A percentile compares a stretch with the other conserved stretches of the same genome.
Evolutionary conservation across 2,329 filamentous ascomycete species (phyloP).

Genomic region (Graphiopsis chlorocephala): DNA sequence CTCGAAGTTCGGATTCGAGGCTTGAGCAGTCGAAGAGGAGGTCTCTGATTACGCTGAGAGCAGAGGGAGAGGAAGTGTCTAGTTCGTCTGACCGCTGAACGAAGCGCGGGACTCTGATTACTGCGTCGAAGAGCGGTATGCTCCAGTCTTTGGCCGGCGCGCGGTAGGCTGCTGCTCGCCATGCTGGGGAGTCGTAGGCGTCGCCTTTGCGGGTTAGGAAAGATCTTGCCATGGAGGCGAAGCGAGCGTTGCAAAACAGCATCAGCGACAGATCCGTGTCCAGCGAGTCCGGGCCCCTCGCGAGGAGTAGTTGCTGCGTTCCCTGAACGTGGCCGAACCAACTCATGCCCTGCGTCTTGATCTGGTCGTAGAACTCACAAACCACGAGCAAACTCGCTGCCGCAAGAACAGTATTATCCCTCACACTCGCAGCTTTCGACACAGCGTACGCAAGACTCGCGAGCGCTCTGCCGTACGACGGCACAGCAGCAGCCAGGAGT

Average conservation of each 20-base stretch:
- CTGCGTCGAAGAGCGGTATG: slow-evolving; percentile 29
- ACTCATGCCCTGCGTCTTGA: slow-evolving; percentile 18
- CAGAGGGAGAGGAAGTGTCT: slow-evolving; percentile 10
- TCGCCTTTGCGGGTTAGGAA: slow-evolving; percentile 15
- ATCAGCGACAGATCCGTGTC: slow-evolving; percentile 17
- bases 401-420: slow-evolving; percentile 17
- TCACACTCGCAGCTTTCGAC: slow-evolving; percentile 18
- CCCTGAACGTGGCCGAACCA: slow-evolving; percentile 20
- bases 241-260: slow-evolving; percentile 19
- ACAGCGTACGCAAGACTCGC: slow-evolving; percentile 16
- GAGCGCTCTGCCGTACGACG: slow-evolving; percentile 18
- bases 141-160: slow-evolving; percentile 25
- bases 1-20: slow-evolving; percentile 24
- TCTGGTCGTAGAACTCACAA: slow-evolving; percentile 19
- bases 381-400: slow-evolving; percentile 19
- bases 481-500: slow-evolving; percentile 15
- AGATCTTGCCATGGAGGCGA: slow-evolving; percentile 15
- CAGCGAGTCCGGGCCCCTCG: slow-evolving; percentile 16
- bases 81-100: slow-evolving; percentile 28
- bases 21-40: slow-evolving; percentile 23
- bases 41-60: slow-evolving; percentile 19
- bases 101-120: slow-evolving; percentile 30
- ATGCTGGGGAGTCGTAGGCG: slow-evolving; percentile 15
- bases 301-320: slow-evolving; percentile 15
- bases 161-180: slow-evolving; percentile 21